phyloP scores from a whole-genome alignment of 441 rosid species.

The Gossypium gossypioides region DNA sequence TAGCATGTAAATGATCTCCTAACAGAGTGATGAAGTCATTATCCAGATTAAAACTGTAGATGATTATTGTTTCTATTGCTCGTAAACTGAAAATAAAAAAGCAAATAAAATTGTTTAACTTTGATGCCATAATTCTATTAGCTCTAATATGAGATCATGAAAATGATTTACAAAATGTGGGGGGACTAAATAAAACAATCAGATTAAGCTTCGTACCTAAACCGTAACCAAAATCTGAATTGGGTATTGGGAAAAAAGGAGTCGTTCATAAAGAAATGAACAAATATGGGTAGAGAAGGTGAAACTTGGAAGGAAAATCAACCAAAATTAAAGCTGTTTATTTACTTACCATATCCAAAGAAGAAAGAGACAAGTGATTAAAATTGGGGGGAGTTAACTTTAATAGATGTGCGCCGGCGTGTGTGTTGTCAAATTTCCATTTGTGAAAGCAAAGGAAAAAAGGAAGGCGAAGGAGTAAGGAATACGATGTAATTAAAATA shows the following conservation, averaged over 20 bases:
- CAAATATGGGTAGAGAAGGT: background rate
- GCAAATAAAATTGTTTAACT: background rate
- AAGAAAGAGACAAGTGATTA: background rate
- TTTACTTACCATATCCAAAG: background rate
- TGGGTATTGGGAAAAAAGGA: background rate
- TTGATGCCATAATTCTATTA: background rate
- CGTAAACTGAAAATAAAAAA: background rate
- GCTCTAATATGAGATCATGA: background rate
- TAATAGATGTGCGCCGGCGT: no score
- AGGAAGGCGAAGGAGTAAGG: background rate
- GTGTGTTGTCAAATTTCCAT: background rate
- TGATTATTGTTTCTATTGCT: background rate
- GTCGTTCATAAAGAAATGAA: background rate
- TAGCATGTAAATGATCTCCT: background rate
- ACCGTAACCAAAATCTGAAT: background rate
- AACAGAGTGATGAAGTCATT: background rate
- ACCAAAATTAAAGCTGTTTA: background rate
- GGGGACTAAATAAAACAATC: background rate
- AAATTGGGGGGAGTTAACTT: constrained; percentile 6
- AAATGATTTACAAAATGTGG: background rate
- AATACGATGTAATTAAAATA: background rate
- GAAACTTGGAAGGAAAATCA: constrained; percentile 5
- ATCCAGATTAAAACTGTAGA: background rate
- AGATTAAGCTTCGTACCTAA: background rate
- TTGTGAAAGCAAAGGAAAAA: background rate